These are phyloP conservation scores for Suhomyces wounanorum DNA, from an alignment of 1,139 yeast genomes.

Conservation along the genomic window DNA sequence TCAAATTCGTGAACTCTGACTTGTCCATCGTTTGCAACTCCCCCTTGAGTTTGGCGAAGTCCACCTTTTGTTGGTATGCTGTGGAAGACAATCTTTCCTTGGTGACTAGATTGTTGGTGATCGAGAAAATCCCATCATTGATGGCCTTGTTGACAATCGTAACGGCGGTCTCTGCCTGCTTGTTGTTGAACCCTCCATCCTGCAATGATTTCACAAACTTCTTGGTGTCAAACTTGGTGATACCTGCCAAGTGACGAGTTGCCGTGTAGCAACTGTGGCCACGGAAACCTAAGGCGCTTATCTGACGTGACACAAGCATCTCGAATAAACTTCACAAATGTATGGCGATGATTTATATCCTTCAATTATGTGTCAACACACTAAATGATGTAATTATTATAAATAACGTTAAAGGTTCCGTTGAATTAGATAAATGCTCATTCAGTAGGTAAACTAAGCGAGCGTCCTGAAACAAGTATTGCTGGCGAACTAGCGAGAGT, in stretches of 20 bases:
- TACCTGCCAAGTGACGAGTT: constrained; percentile 28
- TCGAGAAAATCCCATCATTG: constrained; percentile 76
- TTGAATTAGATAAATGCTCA: not conserved
- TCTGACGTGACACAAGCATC: not conserved
- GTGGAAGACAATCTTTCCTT: constrained; percentile 80
- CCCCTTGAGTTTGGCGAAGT: constrained; percentile 90
- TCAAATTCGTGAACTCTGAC: constrained; percentile 77
- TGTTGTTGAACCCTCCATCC: constrained; percentile 67
- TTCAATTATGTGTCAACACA: not conserved
- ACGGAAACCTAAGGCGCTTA: not conserved
- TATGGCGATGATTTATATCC: not conserved
- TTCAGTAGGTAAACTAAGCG: not conserved
- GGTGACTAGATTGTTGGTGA: constrained; percentile 75
- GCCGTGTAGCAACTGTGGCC: not conserved
- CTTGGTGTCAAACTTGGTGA: constrained; percentile 74
- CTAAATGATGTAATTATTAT: not conserved
- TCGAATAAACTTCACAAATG: not conserved
- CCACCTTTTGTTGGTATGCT: constrained; percentile 94
- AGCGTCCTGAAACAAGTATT: not conserved
- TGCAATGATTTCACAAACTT: constrained; percentile 70
- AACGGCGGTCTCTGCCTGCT: constrained; percentile 83
- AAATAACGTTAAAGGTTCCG: not conserved
- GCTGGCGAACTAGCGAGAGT: not conserved
- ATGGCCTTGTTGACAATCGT: constrained; percentile 74
- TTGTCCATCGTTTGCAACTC: constrained; percentile 88